These are phyloP conservation scores for Tolypocladium nubicola DNA, from an alignment of 2,329 filamentous ascomycete species.

Conservation along the genomic window DNA sequence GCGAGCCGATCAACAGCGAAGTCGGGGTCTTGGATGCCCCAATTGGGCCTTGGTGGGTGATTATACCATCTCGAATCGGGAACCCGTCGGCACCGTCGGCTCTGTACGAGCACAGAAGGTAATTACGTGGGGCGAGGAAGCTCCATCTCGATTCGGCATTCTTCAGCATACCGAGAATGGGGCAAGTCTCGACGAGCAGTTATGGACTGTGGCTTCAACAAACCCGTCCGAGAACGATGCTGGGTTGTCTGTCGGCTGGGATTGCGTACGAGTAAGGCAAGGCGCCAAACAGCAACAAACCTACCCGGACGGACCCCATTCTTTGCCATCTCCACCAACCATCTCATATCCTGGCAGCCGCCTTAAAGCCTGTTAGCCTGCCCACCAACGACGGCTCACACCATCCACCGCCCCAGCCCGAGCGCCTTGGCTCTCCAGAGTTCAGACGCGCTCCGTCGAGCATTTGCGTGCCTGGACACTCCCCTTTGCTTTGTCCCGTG, in stretches of 20 bases:
- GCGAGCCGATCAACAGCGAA: neutral
- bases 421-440: neutral
- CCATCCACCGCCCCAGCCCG: neutral
- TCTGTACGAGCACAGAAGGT: neutral
- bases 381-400: neutral
- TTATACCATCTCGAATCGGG: neutral
- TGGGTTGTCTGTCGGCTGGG: neutral
- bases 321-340: neutral
- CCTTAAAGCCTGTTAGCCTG: neutral
- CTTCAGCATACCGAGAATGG: neutral
- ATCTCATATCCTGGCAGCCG: neutral
- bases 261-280: neutral
- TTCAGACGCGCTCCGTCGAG: neutral
- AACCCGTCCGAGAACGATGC: neutral
- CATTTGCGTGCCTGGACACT: neutral
- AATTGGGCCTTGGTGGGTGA: neutral
- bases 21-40: neutral
- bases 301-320: neutral
- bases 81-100: neutral
- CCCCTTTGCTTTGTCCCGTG: neutral
- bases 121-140: neutral
- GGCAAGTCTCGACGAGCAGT: no score
- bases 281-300: neutral
- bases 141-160: neutral
- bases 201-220: neutral